Evolutionary conservation across 2,329 filamentous ascomycete genomes (phyloP).

Genomic region (Phialemoniopsis sp.): DNA sequence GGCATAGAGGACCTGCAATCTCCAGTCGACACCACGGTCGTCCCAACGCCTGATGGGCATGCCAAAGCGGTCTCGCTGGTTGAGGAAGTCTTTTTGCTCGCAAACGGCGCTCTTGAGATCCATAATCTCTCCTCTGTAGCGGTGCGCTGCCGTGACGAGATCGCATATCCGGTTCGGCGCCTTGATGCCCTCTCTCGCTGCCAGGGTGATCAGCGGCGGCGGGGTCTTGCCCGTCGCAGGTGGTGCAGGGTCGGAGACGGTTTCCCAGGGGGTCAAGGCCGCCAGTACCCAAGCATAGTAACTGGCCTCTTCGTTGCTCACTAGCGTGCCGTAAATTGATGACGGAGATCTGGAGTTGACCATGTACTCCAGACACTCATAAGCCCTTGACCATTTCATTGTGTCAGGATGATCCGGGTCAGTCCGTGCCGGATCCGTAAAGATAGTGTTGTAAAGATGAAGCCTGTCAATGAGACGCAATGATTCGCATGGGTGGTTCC

Average conservation of each 20-base stretch:
- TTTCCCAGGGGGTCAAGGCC: constrained; percentile 70
- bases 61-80: constrained; percentile 61
- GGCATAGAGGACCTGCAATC: constrained; percentile 64
- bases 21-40: constrained; percentile 58
- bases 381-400: constrained; percentile 57
- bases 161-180: constrained; percentile 71
- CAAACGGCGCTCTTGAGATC: constrained; percentile 45
- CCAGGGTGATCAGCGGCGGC: constrained; percentile 54
- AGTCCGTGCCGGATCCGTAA: constrained; percentile 60
- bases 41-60: constrained; percentile 76
- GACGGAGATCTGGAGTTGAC: constrained; percentile 34
- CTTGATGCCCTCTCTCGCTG: constrained; percentile 74
- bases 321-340: constrained; percentile 48
- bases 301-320: constrained; percentile 59
- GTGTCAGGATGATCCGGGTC: constrained; percentile 52
- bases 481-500: constrained; percentile 55
- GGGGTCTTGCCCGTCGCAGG: constrained; percentile 24
- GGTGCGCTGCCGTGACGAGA: constrained; percentile 39
- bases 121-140: constrained; percentile 11
- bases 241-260: constrained; percentile 26
- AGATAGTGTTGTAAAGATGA: constrained; percentile 67
- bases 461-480: constrained; percentile 64
- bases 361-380: constrained; percentile 57
- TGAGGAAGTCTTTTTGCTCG: constrained; percentile 36
- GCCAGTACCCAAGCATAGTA: constrained; percentile 76